These are phyloP conservation scores for Pouteria campechiana DNA, from an alignment of 179 eudicot genomes.

Conservation along the genomic window DNA sequence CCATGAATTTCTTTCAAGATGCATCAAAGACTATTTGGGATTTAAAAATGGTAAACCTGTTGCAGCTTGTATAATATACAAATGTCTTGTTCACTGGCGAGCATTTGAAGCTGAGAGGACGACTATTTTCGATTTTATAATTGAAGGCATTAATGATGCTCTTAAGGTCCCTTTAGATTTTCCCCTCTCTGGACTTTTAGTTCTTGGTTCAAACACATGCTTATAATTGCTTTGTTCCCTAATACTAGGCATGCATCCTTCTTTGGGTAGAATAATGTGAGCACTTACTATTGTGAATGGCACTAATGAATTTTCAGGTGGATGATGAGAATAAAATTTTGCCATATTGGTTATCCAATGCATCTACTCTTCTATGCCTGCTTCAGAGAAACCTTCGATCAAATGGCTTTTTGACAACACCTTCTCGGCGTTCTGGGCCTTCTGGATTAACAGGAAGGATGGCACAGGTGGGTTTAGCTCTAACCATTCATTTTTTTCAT, in stretches of 20 bases:
- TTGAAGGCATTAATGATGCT: constrained; percentile 69
- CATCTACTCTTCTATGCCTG: constrained; percentile 86
- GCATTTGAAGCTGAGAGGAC: constrained; percentile 98
- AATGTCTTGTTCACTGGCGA: constrained; percentile 91
- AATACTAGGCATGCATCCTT: not conserved
- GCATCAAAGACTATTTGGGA: constrained; percentile 88
- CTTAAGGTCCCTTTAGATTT: constrained; percentile 43
- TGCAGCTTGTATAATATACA: constrained; percentile 87
- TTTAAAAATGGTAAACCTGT: constrained; percentile 91
- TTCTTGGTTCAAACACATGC: too few species aligned
- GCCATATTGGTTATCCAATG: constrained; percentile 95
- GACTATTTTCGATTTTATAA: constrained; percentile 74
- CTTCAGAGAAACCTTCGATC: constrained; percentile 84
- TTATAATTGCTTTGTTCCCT: not conserved
- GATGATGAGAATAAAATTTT: constrained; percentile 67
- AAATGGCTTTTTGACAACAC: constrained; percentile 67
- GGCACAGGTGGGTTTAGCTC: constrained; percentile 41
- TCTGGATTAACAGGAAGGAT: constrained; percentile 59
- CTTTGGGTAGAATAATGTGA: not conserved
- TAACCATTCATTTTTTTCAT: not conserved
- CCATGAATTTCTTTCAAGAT: constrained; percentile 65
- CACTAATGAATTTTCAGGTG: constrained; percentile 29
- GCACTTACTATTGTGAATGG: not conserved
- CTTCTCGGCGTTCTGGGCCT: constrained; percentile 62
- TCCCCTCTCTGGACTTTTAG: not conserved